Evolutionary conservation across 768 basidiomycete genomes (phyloP), one percentile per base, ranked within the genome.

Genomic region (Lanmaoa rubissima): DNA sequence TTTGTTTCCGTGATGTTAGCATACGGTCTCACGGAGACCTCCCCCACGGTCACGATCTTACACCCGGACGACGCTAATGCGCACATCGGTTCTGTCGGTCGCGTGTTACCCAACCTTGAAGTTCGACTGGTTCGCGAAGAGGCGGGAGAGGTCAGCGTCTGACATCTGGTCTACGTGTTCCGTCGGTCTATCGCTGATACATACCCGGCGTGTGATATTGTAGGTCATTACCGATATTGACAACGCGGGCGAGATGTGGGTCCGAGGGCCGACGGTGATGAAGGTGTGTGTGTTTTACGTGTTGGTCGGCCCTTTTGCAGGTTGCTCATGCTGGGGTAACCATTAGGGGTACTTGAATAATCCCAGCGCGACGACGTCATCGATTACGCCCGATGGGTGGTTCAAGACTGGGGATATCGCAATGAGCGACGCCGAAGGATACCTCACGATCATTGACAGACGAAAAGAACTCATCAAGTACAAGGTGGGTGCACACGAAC

Each of bases 391-490:
- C 0, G 87, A 91, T 48, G 80, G 83, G 4, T 97, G 91, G 91
- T 86, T 93, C 75, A 92, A 88, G 78, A 94, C 93, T 0, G 92
- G 94, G 1, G 94, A 96, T 68, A 82, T 95, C 48, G 88, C 82
- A 2, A 68, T 79, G 17, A 73, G 82, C 13, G 88, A 92, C 58
- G 55, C 70, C 3, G 84, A 92, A 1, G 93, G 92, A 0, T 89
- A 78, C 66, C 90, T 85, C 67, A 81, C 78, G 61, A 88, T 91
- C 50, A 85, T 92, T 2, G 88, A 91, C 62, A 74, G 91, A 35
- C 76, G 79, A 46, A 90, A 90, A 58, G 90, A 90, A 63, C 72
- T 90, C 24, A 86, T 90, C 67, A 88, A 90, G 63, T 88, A 90
- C 72, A 89, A 89, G 75, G 84, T 64, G 8, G 14, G 63, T 53